A percentile compares a stretch with the other conserved stretches of the same genome.
Evolutionary conservation across 306 rosid species (phyloP).

Genomic region (Rosa chinensis): DNA sequence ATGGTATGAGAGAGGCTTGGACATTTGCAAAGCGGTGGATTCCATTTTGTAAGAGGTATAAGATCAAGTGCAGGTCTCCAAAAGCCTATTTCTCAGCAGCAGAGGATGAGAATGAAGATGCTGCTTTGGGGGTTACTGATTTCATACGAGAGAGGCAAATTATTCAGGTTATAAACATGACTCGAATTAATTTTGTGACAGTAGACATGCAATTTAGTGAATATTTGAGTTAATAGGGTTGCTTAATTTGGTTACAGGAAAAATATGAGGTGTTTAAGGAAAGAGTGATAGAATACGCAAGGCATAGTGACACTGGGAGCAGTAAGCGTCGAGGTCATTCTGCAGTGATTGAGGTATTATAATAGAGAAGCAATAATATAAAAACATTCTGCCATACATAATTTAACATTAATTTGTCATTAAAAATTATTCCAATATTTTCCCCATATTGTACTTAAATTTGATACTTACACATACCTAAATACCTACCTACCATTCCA

Average conservation of each 20-base stretch:
- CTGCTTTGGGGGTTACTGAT: constrained; percentile 25
- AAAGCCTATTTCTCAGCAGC: constrained; percentile 52
- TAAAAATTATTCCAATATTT: no score
- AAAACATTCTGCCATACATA: background rate
- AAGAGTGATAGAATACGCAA: constrained; percentile 23
- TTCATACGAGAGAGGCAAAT: constrained; percentile 33
- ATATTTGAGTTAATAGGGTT: background rate
- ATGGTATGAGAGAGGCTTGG: constrained; percentile 46
- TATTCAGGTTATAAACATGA: constrained; percentile 30
- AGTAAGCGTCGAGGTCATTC: constrained; percentile 37
- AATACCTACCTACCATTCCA: background rate
- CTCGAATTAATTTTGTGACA: background rate
- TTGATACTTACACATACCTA: background rate
- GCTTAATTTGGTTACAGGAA: constrained; percentile 41
- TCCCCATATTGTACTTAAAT: background rate
- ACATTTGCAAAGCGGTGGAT: constrained; percentile 65
- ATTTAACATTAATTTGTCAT: no score
- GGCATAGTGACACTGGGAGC: constrained; percentile 20
- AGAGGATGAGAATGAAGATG: constrained; percentile 23
- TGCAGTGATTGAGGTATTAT: constrained; percentile 47
- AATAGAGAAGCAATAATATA: background rate
- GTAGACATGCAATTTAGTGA: background rate
- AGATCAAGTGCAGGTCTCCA: constrained; percentile 49
- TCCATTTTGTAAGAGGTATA: constrained; percentile 54
- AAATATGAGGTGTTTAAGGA: constrained; percentile 42